A percentile compares a stretch with the other conserved stretches of the same genome.
Evolutionary conservation across 257 asterid genomes (phyloP).

Genomic region (Nemophila menziesii): DNA sequence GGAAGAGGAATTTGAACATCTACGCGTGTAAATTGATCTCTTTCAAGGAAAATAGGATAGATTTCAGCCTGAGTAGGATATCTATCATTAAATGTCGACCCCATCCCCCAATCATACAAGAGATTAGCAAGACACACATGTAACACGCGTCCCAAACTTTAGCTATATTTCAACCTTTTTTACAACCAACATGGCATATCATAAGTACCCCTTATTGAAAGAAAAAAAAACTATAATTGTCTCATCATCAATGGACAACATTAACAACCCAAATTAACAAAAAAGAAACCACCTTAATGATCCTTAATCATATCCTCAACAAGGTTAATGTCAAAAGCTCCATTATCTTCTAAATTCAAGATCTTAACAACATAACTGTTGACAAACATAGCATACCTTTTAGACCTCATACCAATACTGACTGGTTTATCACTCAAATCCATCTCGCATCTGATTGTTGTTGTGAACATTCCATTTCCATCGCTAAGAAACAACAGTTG

Average conservation of each 20-base stretch:
- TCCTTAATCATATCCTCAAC: slow-evolving; percentile 88
- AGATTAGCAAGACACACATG: too few relatives aligned
- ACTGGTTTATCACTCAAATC: slow-evolving; percentile 88
- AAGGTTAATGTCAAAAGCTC: slow-evolving; percentile 90
- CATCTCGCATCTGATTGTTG: slow-evolving; percentile 78
- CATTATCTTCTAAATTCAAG: slow-evolving; percentile 89
- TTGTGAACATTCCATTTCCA: slow-evolving; percentile 73
- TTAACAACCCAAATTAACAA: too few relatives aligned
- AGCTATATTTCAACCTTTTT: too few relatives aligned
- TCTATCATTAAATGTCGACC: too few relatives aligned
- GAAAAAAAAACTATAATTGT: not conserved
- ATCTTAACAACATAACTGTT: slow-evolving; percentile 77
- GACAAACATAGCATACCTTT: slow-evolving; percentile 77
- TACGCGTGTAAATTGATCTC: too few relatives aligned
- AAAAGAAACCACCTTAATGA: slow-evolving; percentile 20
- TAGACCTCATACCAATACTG: slow-evolving; percentile 89
- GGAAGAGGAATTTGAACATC: too few relatives aligned
- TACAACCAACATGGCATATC: too few relatives aligned
- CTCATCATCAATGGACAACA: not conserved
- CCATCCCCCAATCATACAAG: too few relatives aligned
- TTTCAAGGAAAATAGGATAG: too few relatives aligned
- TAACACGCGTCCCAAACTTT: too few relatives aligned
- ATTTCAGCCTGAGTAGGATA: too few relatives aligned
- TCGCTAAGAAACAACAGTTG: slow-evolving; percentile 69
- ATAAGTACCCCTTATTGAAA: too few relatives aligned